Evolutionary conservation across 2,329 filamentous ascomycete species (phyloP).

Genomic region (Botrytis hyacinthi): DNA sequence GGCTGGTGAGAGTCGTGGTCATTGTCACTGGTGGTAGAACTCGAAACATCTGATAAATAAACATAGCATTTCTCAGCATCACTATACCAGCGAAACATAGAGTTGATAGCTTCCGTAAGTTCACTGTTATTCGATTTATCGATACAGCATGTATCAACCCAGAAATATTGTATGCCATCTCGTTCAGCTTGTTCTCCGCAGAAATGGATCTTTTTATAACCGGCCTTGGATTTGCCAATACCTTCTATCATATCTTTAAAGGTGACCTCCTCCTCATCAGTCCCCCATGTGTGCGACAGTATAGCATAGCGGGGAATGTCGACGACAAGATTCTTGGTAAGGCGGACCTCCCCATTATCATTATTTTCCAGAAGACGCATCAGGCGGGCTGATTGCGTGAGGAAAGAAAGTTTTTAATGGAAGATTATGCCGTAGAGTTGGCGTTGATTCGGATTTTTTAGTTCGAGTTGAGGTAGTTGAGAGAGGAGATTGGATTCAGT

Average conservation of each 20-base stretch:
- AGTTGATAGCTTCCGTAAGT: background rate
- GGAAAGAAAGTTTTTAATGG: too few relatives aligned
- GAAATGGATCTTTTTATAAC: conserved; percentile 1
- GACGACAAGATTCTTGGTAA: too few relatives aligned
- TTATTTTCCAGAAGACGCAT: too few relatives aligned
- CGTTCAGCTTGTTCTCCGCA: conserved; percentile 1
- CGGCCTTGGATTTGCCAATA: background rate
- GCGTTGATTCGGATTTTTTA: too few relatives aligned
- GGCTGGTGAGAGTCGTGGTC: background rate
- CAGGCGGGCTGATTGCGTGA: too few relatives aligned
- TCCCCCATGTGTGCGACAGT: conserved; percentile 10
- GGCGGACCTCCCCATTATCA: too few relatives aligned
- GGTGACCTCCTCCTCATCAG: background rate
- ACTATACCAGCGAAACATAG: background rate
- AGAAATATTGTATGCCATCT: conserved; percentile 4
- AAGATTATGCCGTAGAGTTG: too few relatives aligned
- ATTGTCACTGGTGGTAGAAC: background rate
- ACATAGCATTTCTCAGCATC: background rate
- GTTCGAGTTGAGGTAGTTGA: too few relatives aligned
- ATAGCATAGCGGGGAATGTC: too few relatives aligned
- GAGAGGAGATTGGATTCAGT: too few relatives aligned
- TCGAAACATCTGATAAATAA: background rate
- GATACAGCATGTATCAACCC: conserved; percentile 14
- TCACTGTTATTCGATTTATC: background rate
- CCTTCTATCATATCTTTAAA: background rate